Percentiles rank a stretch among this genome's conserved stretches.
Conservation (phyloP, 345 rosid genomes). For the Acer campestre region DNA sequence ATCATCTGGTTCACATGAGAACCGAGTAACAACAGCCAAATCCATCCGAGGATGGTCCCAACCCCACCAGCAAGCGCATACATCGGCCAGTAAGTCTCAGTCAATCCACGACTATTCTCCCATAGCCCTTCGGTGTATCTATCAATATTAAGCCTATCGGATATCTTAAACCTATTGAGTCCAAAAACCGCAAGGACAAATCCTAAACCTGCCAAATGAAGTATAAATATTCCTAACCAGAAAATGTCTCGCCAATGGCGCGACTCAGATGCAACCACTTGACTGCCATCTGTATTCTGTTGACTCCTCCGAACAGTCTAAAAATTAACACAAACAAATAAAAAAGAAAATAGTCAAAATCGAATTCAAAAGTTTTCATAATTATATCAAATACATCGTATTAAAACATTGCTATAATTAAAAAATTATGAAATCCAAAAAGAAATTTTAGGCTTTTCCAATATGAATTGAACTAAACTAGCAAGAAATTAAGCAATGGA, state of each 20-base stretch:
- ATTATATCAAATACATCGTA: not conserved
- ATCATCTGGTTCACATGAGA: slow-evolving; percentile 80
- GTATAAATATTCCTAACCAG: slow-evolving; percentile 76
- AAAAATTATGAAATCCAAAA: not conserved
- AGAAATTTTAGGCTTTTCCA: not conserved
- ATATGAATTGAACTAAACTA: not conserved
- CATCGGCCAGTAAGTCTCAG: slow-evolving; percentile 92
- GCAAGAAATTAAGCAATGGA: too few species aligned
- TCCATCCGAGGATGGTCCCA: slow-evolving; percentile 71
- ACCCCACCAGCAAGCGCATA: slow-evolving; percentile 82
- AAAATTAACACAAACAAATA: not conserved
- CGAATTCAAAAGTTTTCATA: not conserved
- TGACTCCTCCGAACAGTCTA: slow-evolving; percentile 70
- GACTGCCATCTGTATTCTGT: slow-evolving; percentile 51
- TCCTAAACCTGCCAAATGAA: slow-evolving; percentile 70
- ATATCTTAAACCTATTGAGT: slow-evolving; percentile 63
- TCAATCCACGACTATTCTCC: slow-evolving; percentile 50
- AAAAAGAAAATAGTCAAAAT: slow-evolving; percentile 2
- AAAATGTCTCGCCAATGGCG: slow-evolving; percentile 93
- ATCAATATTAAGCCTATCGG: slow-evolving; percentile 79
- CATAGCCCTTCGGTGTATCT: slow-evolving; percentile 47
- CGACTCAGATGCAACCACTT: slow-evolving; percentile 43
- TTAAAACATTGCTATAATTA: not conserved
- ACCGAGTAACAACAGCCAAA: slow-evolving; percentile 79
- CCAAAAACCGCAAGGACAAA: slow-evolving; percentile 67